Conservation (phyloP, 768 basidiomycete species). For the Tulasnella calospora region DNA sequence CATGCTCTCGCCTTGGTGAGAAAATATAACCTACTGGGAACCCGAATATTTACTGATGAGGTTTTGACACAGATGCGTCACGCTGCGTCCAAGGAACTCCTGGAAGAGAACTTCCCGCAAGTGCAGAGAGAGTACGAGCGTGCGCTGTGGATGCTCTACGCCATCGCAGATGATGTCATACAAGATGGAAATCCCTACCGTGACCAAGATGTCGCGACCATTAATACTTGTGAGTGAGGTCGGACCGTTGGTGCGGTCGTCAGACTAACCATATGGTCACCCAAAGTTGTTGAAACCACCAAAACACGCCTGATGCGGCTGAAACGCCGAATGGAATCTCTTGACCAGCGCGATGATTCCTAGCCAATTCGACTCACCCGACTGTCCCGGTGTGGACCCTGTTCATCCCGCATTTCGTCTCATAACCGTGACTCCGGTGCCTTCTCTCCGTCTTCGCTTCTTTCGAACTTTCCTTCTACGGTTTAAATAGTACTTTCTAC, state of each 20-base stretch:
- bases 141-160: conserved; percentile 88
- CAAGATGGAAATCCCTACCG: conserved; percentile 78
- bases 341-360: not conserved
- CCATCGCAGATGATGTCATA: conserved; percentile 81
- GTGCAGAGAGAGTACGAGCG: conserved; percentile 95
- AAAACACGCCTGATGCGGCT: conserved; percentile 24
- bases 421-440: not conserved
- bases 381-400: not conserved
- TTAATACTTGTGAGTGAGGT: conserved; percentile 21
- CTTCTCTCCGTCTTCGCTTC: not conserved
- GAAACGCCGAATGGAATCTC: conserved; percentile 13
- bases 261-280: not conserved
- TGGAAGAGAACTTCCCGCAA: conserved; percentile 69
- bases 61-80: conserved; percentile 65
- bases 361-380: not conserved
- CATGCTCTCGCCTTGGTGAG: conserved; percentile 79
- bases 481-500: not conserved
- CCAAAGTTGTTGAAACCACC: conserved; percentile 22
- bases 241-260: not conserved
- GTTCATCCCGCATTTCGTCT: not conserved
- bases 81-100: conserved; percentile 84
- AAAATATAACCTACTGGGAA: conserved; percentile 29
- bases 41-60: not conserved
- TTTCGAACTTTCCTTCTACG: not conserved
- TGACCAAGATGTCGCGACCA: conserved; percentile 75